Evolutionary conservation across 345 rosid genomes (phyloP), one percentile per base, ranked within the genome.

Genomic region (Mallotus nudiflorus): DNA sequence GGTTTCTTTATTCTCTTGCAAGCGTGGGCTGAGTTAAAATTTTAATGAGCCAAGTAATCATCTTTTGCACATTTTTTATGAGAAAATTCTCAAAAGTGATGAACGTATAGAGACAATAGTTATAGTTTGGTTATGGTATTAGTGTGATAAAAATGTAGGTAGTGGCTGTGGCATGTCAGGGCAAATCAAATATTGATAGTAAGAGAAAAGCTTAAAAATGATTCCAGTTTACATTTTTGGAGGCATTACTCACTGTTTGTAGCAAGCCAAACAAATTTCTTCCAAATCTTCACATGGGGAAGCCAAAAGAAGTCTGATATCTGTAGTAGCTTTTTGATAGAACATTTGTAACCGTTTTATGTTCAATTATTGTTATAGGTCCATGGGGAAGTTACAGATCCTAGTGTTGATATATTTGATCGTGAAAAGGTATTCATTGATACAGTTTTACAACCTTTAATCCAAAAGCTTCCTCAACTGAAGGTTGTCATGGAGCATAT

Each of bases 371-470:
- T 57, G 72, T 20, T 70, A 45, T 83, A 93, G 98, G 97, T 93
- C 79, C 98, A 93, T 74, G 96, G 97, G n/a, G 98, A 93, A 82
- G 98, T 93, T 72, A 91, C 97, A 20, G 90, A 93, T 84, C 86
- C 87, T 27, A 75, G 67, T 81, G 81, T 93, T 65, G 98, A 93
- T 72, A 67, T 89, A 50, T 91, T 93, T 86, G 97, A 93, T 80
- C 94, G 97, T 27, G 97, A 91, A 80, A 93, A 83, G 77, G 88
- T 88, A 64, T 93, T 93, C 77, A 91, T 93, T 54, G 89, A 89
- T 74, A 88, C 91, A 29, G 80, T 93, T 77, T 77, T 90, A 55
- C 85, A 73, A 65, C 98, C 98, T 80, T 76, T 91, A 40, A 83
- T 89, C 56, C 82, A 82, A 75, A 88, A 81, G 77, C 85, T 93